These are phyloP conservation scores for Myxozyma mucilagina DNA, from an alignment of 805 yeast genomes.

Conservation along the genomic window DNA sequence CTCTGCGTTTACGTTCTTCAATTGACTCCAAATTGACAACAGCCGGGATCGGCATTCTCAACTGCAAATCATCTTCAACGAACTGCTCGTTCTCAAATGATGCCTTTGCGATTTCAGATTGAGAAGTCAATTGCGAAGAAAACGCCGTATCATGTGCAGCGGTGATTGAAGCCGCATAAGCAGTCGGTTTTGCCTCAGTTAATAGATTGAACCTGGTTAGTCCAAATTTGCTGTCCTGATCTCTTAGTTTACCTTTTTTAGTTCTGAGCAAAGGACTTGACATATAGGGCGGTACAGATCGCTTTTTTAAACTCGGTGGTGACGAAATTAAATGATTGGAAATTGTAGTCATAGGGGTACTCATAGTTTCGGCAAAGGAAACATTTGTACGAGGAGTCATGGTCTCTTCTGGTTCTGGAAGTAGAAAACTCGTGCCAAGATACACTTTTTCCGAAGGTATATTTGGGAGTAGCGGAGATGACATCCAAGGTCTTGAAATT, in stretches of 20 bases:
- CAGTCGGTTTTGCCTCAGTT: conserved; percentile 4
- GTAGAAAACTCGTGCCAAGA: not conserved
- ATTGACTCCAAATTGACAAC: not conserved
- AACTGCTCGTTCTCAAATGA: conserved; percentile 8
- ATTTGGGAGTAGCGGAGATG: conserved; percentile 1
- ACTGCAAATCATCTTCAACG: not conserved
- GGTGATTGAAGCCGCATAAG: not conserved
- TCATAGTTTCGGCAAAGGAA: not conserved
- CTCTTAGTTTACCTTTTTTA: not conserved
- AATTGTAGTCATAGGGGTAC: not conserved
- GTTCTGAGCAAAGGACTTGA: conserved; percentile 11
- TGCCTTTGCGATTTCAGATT: not conserved
- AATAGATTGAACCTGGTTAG: not conserved
- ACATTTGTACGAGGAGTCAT: not conserved
- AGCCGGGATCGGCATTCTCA: conserved; percentile 4
- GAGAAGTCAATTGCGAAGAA: not conserved
- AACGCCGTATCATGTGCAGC: not conserved
- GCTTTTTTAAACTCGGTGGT: not conserved
- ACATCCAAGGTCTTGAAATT: not conserved
- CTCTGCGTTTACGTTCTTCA: not conserved
- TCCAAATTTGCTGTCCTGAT: not conserved
- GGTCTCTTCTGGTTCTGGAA: not conserved
- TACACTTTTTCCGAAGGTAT: not conserved
- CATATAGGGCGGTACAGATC: conserved; percentile 2
- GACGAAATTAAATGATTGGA: not conserved